phyloP scores from a whole-genome alignment of 441 rosid species.

The Mallotus japonicus region DNA sequence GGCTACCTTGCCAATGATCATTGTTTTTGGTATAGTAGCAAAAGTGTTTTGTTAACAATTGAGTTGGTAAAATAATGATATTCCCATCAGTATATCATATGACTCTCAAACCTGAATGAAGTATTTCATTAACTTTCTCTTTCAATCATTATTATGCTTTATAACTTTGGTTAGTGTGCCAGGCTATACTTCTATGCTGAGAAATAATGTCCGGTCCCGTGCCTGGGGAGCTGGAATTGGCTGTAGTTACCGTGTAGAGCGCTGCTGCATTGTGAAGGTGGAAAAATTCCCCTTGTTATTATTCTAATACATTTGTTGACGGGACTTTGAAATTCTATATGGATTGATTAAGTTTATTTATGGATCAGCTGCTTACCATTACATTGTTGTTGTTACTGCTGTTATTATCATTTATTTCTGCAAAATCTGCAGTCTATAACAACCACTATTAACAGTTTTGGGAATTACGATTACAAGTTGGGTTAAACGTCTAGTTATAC shows the following conservation, averaged over 20 bases:
- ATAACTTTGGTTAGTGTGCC: slow-evolving; percentile 23
- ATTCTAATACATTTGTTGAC: neutral
- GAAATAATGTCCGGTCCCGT: slow-evolving; percentile 97
- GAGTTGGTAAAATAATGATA: neutral
- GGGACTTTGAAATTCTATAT: neutral
- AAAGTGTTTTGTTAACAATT: neutral
- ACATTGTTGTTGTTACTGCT: neutral
- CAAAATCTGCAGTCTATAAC: neutral
- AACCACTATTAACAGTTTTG: neutral
- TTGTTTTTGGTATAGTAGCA: neutral
- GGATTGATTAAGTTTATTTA: neutral
- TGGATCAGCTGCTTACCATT: neutral
- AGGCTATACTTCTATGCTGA: slow-evolving; percentile 90
- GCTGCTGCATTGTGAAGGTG: slow-evolving; percentile 98
- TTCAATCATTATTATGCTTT: neutral
- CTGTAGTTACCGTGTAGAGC: slow-evolving; percentile 91
- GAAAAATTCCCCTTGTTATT: slow-evolving; percentile 23
- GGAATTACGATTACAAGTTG: neutral
- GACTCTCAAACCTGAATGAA: neutral
- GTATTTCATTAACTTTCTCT: neutral
- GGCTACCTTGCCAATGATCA: neutral
- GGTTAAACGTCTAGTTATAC: neutral
- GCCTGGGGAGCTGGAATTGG: slow-evolving; percentile 99
- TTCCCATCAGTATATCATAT: neutral
- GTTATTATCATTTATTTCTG: neutral